phyloP scores from a whole-genome alignment of 2,329 filamentous ascomycete genomes.

The Atkinsonella hypoxylon region DNA sequence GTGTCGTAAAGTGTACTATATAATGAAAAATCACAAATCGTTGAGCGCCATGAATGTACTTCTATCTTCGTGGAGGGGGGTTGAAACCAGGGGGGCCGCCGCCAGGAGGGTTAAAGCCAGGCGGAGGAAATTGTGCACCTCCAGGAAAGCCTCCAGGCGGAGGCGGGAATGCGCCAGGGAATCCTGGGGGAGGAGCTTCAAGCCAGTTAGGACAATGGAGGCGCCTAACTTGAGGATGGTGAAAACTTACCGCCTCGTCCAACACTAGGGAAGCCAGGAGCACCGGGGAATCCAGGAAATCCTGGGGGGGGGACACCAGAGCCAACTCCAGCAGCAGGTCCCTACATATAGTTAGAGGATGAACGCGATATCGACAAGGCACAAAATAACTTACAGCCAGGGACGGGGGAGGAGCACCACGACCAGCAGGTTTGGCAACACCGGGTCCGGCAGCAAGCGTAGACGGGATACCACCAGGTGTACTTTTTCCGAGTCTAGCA shows the following conservation, averaged over 20 bases:
- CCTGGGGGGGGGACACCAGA: slow-evolving; percentile 53
- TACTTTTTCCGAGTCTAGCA: slow-evolving; percentile 70
- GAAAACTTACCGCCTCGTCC: slow-evolving; percentile 42
- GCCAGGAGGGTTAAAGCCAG: slow-evolving; percentile 18
- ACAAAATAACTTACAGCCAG: slow-evolving; percentile 48
- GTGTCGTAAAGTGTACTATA: slow-evolving; percentile 15
- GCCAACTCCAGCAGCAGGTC: slow-evolving; percentile 80
- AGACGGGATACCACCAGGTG: slow-evolving; percentile 54
- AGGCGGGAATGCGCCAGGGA: slow-evolving; percentile 36
- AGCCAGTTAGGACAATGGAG: slow-evolving; percentile 19
- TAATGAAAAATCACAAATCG: slow-evolving; percentile 12
- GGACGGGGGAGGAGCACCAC: slow-evolving; percentile 62
- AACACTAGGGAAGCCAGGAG: slow-evolving; percentile 30
- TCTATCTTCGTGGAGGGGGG: slow-evolving; percentile 51
- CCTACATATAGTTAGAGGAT: slow-evolving; percentile 26
- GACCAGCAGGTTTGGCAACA: slow-evolving; percentile 80
- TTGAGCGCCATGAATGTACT: slow-evolving; percentile 14
- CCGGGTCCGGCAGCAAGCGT: slow-evolving; percentile 74
- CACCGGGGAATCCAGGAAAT: slow-evolving; percentile 42
- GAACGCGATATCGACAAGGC: neutral
- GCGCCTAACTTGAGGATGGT: neutral
- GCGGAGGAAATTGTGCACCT: slow-evolving; percentile 8
- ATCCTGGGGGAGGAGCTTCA: slow-evolving; percentile 36
- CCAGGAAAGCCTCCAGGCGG: slow-evolving; percentile 31
- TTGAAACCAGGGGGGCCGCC: slow-evolving; percentile 54